Base-by-base conservation (phyloP, 2,329 filamentous ascomycete genomes). In the Fusarium zealandicum region DNA sequence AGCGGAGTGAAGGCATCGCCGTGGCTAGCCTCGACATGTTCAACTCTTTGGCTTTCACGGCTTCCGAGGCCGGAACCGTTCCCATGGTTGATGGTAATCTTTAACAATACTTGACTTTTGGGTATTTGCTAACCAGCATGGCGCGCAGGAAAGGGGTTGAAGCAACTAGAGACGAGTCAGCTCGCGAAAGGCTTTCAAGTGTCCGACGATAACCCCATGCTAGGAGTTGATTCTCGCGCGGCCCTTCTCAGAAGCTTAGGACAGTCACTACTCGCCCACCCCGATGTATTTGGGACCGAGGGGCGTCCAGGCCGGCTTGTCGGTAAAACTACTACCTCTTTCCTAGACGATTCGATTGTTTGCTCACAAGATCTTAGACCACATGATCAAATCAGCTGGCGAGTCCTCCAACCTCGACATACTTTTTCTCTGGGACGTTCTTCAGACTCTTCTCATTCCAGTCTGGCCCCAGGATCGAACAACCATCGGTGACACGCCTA, bases 391-490 rank as follows among this genome's bases (percentile, higher is more conserved):
- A 18, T 49, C 67, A n/a, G 45, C 69, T 6, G 59, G 53, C 5
- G 57, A 64, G 2, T 61, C 68, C 7, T 59, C 67, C 1, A 53
- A 63, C 3, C 62, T 79, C 5, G 74, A 80, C 48, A 75, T 75
- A 32, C 64, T 70, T 7, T 49, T 63, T 2, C 71, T 81, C 11
- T 79, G 80, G 80, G 62, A 64, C 5, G 68, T 72, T 2, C 69
- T 80, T 2, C 80, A 82, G 46, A 67, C 54, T 1, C 64, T 79
- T 1, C 69, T 82, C 9, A 75, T 82, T 1, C 80, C 80, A 0
- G 70, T 75, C 1, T 82, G 80, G 80, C 79, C 80, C 2, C 71
- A 72, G 6, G 71, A 79, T 36, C 75, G 80, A 1, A 92, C 90
- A 0, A 68, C 66, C 1, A 61, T 81, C 5, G 60, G 70, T 1